Percentiles rank a stretch among this genome's conserved stretches.
Evolutionary conservation across 176 grass and related monocot species (phyloP).

Genomic region (Oryza punctata): DNA sequence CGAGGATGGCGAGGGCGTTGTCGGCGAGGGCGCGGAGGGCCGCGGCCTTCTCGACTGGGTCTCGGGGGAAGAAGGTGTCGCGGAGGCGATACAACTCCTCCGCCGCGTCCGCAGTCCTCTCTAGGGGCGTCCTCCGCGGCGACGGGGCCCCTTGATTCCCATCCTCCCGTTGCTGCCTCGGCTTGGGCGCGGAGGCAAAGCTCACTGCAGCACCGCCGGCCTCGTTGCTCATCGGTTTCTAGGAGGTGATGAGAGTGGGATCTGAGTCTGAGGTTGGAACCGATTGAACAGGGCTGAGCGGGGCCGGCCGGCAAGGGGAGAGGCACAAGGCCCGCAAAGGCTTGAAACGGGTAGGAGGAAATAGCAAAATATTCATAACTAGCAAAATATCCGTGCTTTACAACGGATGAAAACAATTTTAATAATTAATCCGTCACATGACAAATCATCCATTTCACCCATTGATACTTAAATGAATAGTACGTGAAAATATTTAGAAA

Average conservation of each 20-base stretch:
- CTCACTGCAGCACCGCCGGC: neutral
- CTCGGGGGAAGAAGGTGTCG: constrained; percentile 73
- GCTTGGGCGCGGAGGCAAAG: neutral
- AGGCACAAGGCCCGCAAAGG: neutral
- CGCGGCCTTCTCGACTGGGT: constrained; percentile 64
- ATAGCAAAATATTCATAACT: neutral
- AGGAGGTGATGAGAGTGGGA: constrained; percentile 32
- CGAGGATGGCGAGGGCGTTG: constrained; percentile 54
- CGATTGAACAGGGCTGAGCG: neutral
- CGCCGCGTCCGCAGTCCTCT: constrained; percentile 35
- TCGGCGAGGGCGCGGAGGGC: constrained; percentile 59
- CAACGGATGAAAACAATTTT: too few species aligned
- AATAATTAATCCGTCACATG: too few species aligned
- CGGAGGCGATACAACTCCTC: constrained; percentile 80
- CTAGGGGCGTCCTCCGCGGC: constrained; percentile 19
- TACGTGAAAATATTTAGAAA: too few species aligned
- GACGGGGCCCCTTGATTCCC: neutral
- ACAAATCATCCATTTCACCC: too few species aligned
- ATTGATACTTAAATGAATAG: too few species aligned
- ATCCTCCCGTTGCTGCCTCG: neutral
- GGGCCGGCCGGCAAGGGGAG: neutral
- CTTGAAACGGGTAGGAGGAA: neutral
- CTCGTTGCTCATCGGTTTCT: constrained; percentile 20
- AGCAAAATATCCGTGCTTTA: too few species aligned
- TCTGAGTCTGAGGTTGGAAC: neutral